Evolutionary conservation across 1,139 yeast species (phyloP), one percentile per base, ranked within the genome.

Genomic region (Suhomyces choctaworum): DNA sequence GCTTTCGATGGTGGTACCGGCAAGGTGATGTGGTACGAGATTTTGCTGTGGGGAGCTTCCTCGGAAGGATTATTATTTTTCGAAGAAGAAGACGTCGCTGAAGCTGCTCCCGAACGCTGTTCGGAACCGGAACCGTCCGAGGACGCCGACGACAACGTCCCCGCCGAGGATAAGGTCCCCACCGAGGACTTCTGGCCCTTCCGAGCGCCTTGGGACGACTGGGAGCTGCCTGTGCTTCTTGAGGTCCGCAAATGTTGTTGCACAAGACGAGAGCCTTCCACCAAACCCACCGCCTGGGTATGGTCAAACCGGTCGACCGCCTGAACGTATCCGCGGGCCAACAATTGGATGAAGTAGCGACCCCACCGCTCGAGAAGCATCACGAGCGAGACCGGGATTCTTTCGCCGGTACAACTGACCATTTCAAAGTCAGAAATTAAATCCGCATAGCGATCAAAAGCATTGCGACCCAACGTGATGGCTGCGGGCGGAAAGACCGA

Each of bases 351-450:
- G 52, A 84, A 84, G 46, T 75, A 80, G 22, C 76, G 57, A 0
- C 92, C 92, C 94, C 94, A 84, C 51, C 92, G 66, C 48, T 80
- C 82, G 46, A 83, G 65, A 34, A 84, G 66, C 3, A 83, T 63
- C 43, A 67, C 68, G 32, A 78, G 46, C 1, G 89, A 81, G 2
- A 81, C 78, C 0, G 83, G 78, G 10, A 82, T 69, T 22, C 81
- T 60, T 34, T 78, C 82, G 3, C 90, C 90, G 49, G 78, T 84
- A 12, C 75, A 67, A 1, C 86, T 73, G 8, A 84, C 72, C 33
- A 84, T 63, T 51, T 83, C 90, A 54, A 84, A 80, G 58, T 84
- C 94, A 0, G 88, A 73, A 7, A 83, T 60, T 9, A 80, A 64
- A 27, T 72, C 73, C 0, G 85, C 84, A 56, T 72, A 80, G 31